Conservation (phyloP, 225 moss, liverwort and hornwort species). For the Climacium dendroides region DNA sequence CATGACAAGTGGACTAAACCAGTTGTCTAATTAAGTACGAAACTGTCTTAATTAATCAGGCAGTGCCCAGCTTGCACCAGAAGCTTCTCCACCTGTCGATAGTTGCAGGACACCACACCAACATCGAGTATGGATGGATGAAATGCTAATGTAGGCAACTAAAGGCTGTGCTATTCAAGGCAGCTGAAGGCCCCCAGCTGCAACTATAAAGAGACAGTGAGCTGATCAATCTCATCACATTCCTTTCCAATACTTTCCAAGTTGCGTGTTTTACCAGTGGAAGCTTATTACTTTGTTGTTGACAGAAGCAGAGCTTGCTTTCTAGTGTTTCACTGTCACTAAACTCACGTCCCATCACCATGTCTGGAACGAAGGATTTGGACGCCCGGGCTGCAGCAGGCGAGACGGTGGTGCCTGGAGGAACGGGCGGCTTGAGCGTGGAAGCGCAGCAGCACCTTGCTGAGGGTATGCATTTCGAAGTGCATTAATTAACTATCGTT, state of each 20-base stretch:
- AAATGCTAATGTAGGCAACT: neutral
- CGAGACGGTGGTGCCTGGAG: constrained; percentile 34
- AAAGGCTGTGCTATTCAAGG: no score
- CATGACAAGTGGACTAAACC: neutral
- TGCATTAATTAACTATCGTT: rapidly evolving
- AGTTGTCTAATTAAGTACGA: neutral
- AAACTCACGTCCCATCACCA: neutral
- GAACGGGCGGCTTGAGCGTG: constrained; percentile 30
- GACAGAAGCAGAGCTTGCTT: neutral
- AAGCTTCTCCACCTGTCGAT: neutral
- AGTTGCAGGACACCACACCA: neutral
- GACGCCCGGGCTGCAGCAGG: constrained; percentile 20
- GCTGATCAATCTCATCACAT: rapidly evolving
- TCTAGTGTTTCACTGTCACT: neutral
- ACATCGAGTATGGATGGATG: neutral
- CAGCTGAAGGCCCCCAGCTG: no score
- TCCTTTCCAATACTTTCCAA: no score
- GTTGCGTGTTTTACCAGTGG: no score
- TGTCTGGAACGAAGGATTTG: neutral
- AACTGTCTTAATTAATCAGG: no score
- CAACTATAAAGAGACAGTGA: neutral
- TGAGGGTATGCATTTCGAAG: neutral
- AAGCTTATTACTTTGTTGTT: rapidly evolving
- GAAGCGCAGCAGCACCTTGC: constrained; percentile 35
- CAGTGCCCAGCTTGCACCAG: neutral